These are phyloP conservation scores for Turnera subulata DNA, from an alignment of 345 rosid genomes.

Conservation along the genomic window DNA sequence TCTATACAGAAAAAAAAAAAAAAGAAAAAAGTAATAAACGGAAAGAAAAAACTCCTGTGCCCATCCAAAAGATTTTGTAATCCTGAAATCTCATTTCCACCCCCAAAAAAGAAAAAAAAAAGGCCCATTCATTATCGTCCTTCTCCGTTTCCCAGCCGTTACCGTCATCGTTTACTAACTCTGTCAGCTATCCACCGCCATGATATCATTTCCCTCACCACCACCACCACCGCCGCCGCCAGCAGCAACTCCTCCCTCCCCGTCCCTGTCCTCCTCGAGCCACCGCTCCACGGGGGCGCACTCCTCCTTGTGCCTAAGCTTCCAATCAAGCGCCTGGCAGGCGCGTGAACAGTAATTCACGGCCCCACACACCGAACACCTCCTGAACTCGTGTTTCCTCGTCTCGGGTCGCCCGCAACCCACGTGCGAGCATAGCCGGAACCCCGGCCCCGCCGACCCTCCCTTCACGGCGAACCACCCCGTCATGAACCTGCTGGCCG, in stretches of 20 bases:
- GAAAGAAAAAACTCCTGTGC: background rate
- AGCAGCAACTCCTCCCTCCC: slow-evolving; percentile 19
- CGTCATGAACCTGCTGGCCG: slow-evolving; percentile 62
- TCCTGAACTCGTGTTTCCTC: slow-evolving; percentile 80
- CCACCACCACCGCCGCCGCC: slow-evolving; percentile 28
- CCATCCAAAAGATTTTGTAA: too few relatives aligned
- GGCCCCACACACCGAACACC: slow-evolving; percentile 90
- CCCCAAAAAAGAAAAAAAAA: slow-evolving; percentile 27
- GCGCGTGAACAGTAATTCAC: slow-evolving; percentile 98
- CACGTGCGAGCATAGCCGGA: slow-evolving; percentile 73
- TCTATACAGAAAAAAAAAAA: slow-evolving; percentile 21
- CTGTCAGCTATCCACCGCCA: slow-evolving; percentile 33
- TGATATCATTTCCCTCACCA: slow-evolving; percentile 21
- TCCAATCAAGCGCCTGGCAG: slow-evolving; percentile 97
- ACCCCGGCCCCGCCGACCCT: slow-evolving; percentile 42
- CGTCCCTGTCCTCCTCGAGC: slow-evolving; percentile 54
- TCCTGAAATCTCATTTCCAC: background rate
- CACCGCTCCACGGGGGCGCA: slow-evolving; percentile 68
- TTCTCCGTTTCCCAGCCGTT: slow-evolving; percentile 5
- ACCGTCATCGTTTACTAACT: slow-evolving; percentile 1
- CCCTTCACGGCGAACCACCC: slow-evolving; percentile 64
- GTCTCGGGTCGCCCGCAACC: slow-evolving; percentile 95
- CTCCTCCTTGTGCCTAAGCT: slow-evolving; percentile 74
- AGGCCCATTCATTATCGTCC: slow-evolving; percentile 2
- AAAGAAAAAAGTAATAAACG: slow-evolving; percentile 19